Conservation (phyloP, 2,329 filamentous ascomycete genomes). For the Akanthomyces muscarius region DNA sequence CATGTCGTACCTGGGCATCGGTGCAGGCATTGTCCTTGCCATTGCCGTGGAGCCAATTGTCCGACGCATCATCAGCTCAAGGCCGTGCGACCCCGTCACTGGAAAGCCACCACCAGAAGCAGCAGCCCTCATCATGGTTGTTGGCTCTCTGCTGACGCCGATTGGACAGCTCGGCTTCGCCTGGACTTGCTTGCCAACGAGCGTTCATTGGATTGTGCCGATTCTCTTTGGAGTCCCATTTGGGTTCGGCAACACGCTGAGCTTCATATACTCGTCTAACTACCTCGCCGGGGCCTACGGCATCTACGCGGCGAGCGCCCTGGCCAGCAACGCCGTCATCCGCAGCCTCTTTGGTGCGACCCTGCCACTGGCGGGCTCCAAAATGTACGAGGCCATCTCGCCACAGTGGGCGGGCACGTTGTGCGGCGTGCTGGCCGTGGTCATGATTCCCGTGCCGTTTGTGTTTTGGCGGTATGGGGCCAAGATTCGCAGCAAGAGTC, state of each 20-base stretch:
- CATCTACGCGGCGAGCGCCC: slow-evolving; percentile 75
- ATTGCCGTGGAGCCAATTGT: slow-evolving; percentile 67
- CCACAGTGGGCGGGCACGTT: slow-evolving; percentile 78
- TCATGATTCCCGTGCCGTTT: slow-evolving; percentile 74
- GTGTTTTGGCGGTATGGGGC: slow-evolving; percentile 66
- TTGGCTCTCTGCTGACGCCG: slow-evolving; percentile 70
- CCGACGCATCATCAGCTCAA: slow-evolving; percentile 71
- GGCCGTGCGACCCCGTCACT: slow-evolving; percentile 70
- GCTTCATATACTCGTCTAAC: slow-evolving; percentile 79
- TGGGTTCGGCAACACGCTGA: slow-evolving; percentile 68
- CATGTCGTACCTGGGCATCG: slow-evolving; percentile 70
- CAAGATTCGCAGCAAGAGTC: slow-evolving; percentile 49
- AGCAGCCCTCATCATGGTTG: slow-evolving; percentile 73
- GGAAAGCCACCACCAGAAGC: slow-evolving; percentile 73
- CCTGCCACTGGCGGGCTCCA: slow-evolving; percentile 40
- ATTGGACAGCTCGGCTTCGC: slow-evolving; percentile 81
- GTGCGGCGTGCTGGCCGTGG: slow-evolving; percentile 67
- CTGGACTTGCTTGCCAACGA: slow-evolving; percentile 75
- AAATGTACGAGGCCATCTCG: slow-evolving; percentile 65
- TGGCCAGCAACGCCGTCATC: slow-evolving; percentile 67
- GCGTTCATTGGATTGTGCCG: slow-evolving; percentile 78
- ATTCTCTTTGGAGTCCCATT: slow-evolving; percentile 77
- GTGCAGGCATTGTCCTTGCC: slow-evolving; percentile 58
- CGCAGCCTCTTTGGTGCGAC: slow-evolving; percentile 16
- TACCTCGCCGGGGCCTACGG: slow-evolving; percentile 76